Evolutionary conservation across 2,329 filamentous ascomycete species (phyloP), one percentile per base, ranked within the genome.

Genomic region (Cladosporium sp.): DNA sequence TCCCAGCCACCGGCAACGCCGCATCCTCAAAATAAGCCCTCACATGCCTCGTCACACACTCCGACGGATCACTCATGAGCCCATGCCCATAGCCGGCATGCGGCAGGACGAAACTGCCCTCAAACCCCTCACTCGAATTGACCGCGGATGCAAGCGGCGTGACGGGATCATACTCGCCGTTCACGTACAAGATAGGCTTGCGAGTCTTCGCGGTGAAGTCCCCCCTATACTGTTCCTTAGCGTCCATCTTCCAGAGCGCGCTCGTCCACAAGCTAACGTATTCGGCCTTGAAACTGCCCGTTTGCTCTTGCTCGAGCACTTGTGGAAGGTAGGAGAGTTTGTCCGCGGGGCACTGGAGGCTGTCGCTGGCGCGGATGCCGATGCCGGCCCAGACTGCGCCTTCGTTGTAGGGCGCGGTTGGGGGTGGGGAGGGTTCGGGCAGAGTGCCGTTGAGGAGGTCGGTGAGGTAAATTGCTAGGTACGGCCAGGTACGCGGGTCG

Each of bases 131-230:
- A 1, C 68, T 64, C 69, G 73, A 72, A 70, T 65, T 64, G 18
- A 74, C 65, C 1, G 73, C 77, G 37, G 73, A 72, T 38, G 60
- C 57, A 4, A 83, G 63, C 3, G 80, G 80, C 0, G 80, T 84
- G 1, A 84, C 78, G 0, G 82, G 82, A 51, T 84, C 81, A 12
- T 77, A 70, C 0, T 74, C 77, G 58, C 79, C 83, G 30, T 75
- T 76, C 11, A 83, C 66, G 59, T 82, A 79, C 6, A 84, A 69
- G 27, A 84, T 68, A 0, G 81, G 81, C 55, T 79, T 72, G 6
- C 71, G 68, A 5, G 75, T 80, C 20, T 72, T 67, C 53, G 57
- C 65, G n/a, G 32, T 54, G 50, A 62, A 56, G 40, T 56, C 37
- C 15, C 58, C 59, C 13, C 52, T 43, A 32, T 57, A 62, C 9